Percentiles rank a stretch among this genome's conserved stretches.
Conservation (phyloP, 345 rosid genomes). For the Citrus sp. region DNA sequence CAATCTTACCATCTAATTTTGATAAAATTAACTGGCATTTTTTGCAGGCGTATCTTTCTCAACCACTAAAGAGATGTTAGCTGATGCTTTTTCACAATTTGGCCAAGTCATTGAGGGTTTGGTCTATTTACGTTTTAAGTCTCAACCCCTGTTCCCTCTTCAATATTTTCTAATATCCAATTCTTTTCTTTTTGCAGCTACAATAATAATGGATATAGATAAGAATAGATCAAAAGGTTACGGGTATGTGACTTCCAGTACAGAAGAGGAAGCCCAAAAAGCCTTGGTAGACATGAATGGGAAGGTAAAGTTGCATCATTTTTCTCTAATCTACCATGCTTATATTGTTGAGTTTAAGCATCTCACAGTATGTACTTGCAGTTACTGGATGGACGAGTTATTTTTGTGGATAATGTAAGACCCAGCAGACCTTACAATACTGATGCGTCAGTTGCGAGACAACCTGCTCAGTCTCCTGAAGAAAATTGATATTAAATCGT, state of each 20-base stretch:
- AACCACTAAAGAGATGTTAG: slow-evolving; percentile 39
- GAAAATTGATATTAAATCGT: slow-evolving; percentile 16
- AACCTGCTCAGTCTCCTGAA: slow-evolving; percentile 10
- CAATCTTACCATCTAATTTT: neutral
- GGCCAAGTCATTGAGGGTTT: slow-evolving; percentile 54
- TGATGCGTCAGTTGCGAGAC: slow-evolving; percentile 8
- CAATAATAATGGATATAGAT: slow-evolving; percentile 37
- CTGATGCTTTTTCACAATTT: slow-evolving; percentile 51
- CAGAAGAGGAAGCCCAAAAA: slow-evolving; percentile 39
- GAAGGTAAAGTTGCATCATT: slow-evolving; percentile 29
- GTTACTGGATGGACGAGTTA: too few species aligned
- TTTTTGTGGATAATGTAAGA: too few species aligned
- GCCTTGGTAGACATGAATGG: slow-evolving; percentile 60
- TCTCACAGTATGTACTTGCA: too few species aligned
- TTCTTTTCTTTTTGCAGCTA: slow-evolving; percentile 31
- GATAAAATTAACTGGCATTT: neutral
- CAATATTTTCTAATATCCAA: neutral
- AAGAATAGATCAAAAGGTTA: slow-evolving; percentile 48
- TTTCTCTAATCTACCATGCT: too few species aligned
- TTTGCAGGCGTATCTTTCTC: slow-evolving; percentile 49
- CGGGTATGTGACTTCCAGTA: slow-evolving; percentile 54
- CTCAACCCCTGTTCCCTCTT: neutral
- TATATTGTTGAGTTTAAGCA: too few species aligned
- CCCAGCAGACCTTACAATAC: neutral
- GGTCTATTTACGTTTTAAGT: slow-evolving; percentile 1